phyloP scores from a whole-genome alignment of 495 filamentous ascomycete genomes.

The Parathielavia hyrcaniae region DNA sequence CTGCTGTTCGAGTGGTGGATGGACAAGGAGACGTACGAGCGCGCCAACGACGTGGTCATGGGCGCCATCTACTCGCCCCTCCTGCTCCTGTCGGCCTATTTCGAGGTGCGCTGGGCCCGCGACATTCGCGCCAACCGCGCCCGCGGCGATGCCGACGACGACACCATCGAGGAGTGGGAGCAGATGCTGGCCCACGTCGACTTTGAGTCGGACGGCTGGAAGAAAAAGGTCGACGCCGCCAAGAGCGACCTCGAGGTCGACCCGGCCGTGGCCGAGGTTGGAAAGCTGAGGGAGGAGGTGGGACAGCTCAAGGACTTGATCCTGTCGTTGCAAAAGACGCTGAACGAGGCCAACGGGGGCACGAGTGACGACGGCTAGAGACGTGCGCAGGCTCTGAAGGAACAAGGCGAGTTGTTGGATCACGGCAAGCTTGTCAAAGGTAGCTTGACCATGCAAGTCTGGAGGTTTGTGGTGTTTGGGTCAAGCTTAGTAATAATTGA shows the following conservation, averaged over 20 bases:
- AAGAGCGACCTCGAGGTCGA: constrained; percentile 75
- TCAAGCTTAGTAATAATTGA: no score
- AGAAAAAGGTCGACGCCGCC: constrained; percentile 61
- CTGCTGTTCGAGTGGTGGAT: constrained; percentile 97
- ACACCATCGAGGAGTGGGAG: constrained; percentile 88
- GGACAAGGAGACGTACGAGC: constrained; percentile 57
- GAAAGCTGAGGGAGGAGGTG: constrained; percentile 62
- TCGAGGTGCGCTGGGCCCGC: constrained; percentile 65
- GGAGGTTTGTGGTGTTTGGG: no score
- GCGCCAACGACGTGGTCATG: constrained; percentile 84
- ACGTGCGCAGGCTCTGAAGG: no score
- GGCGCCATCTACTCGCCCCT: constrained; percentile 77
- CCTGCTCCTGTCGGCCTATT: constrained; percentile 66
- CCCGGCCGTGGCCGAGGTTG: constrained; percentile 58
- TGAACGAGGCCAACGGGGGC: background rate
- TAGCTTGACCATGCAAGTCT: no score
- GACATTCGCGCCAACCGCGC: constrained; percentile 64
- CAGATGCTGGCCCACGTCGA: constrained; percentile 64
- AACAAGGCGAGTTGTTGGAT: no score
- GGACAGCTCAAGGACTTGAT: constrained; percentile 53
- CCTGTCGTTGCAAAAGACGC: constrained; percentile 16
- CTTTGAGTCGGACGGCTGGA: constrained; percentile 76
- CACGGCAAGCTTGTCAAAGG: no score
- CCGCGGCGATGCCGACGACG: constrained; percentile 84
- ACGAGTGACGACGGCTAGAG: background rate